phyloP scores from a whole-genome alignment of 441 rosid genomes.

The Omphalea diandra region DNA sequence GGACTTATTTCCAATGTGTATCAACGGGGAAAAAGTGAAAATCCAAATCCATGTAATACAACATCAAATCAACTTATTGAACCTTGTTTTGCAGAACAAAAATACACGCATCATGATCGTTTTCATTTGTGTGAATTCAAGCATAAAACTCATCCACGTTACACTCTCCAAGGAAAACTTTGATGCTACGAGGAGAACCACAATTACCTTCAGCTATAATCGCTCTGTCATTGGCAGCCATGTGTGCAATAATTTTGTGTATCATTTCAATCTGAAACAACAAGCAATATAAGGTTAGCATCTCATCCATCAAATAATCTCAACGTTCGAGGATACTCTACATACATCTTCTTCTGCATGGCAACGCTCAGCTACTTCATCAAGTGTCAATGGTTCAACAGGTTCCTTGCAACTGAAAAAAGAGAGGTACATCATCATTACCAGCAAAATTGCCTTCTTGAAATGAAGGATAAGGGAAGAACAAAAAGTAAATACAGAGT shows the following conservation, averaged over 20 bases:
- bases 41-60: slow-evolving; percentile 17
- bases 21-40: background rate
- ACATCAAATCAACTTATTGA: slow-evolving; percentile 28
- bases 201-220: slow-evolving; percentile 90
- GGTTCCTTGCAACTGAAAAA: slow-evolving; percentile 83
- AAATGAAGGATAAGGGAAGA: background rate
- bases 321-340: slow-evolving; percentile 13
- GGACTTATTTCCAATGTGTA: slow-evolving; percentile 10
- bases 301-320: slow-evolving; percentile 4
- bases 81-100: slow-evolving; percentile 7
- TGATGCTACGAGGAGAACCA: slow-evolving; percentile 89
- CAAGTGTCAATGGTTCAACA: slow-evolving; percentile 80
- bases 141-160: slow-evolving; percentile 64
- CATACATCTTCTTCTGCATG: slow-evolving; percentile 82
- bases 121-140: slow-evolving; percentile 21
- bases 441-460: background rate
- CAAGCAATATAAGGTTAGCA: slow-evolving; percentile 24
- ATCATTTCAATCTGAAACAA: slow-evolving; percentile 88
- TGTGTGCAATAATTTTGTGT: slow-evolving; percentile 87
- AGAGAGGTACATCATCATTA: slow-evolving; percentile 8
- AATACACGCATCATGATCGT: slow-evolving; percentile 17
- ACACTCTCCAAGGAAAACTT: slow-evolving; percentile 85
- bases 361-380: slow-evolving; percentile 87
- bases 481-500: too few species aligned
- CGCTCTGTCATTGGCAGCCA: slow-evolving; percentile 97